These are phyloP conservation scores for Colletotrichum endophyticum DNA, from an alignment of 2,329 filamentous ascomycete species.

Conservation along the genomic window DNA sequence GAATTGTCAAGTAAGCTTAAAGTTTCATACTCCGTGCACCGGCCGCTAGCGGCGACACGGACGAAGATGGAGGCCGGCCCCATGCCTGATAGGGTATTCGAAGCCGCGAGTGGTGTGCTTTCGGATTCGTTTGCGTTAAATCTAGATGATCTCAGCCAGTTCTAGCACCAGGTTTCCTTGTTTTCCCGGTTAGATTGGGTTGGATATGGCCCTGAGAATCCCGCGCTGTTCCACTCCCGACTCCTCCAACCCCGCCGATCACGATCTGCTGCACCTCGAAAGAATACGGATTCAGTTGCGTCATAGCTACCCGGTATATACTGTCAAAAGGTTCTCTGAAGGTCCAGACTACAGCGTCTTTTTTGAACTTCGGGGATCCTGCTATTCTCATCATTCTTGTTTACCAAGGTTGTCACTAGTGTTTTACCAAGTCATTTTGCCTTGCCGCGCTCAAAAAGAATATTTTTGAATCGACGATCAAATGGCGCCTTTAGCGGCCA, in stretches of 20 bases:
- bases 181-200: neutral
- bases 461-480: neutral
- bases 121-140: neutral
- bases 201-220: neutral
- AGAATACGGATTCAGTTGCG: neutral
- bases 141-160: neutral
- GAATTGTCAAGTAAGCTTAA: neutral
- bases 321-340: neutral
- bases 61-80: neutral
- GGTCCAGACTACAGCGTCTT: neutral
- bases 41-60: neutral
- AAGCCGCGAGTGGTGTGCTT: neutral
- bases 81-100: neutral
- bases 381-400: rapidly evolving
- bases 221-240: neutral
- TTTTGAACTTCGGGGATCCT: neutral
- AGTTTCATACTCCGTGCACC: neutral
- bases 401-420: neutral
- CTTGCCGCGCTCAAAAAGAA: neutral
- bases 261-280: neutral
- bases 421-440: neutral
- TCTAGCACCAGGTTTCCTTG: neutral
- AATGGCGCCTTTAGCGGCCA: rapidly evolving
- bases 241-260: neutral
- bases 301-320: neutral